Percentiles rank a stretch among this genome's conserved stretches.
Evolutionary conservation across 257 asterid genomes (phyloP).

Genomic region (Solanum habrochaites): DNA sequence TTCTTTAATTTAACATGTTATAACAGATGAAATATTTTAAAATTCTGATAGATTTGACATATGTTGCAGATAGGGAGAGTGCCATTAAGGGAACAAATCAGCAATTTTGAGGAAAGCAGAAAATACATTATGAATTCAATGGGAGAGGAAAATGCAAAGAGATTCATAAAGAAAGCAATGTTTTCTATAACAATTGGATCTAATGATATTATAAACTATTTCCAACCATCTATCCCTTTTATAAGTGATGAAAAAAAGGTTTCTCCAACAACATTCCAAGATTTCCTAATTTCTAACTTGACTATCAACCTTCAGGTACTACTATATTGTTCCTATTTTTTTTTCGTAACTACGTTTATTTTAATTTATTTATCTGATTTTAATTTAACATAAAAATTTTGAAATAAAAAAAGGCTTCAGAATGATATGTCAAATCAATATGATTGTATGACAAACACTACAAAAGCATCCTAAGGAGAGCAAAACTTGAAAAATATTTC

Average conservation of each 20-base stretch:
- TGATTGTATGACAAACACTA: no score
- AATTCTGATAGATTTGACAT: neutral
- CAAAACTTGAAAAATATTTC: no score
- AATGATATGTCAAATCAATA: no score
- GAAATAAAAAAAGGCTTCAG: no score
- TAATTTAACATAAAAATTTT: no score
- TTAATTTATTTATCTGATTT: no score
- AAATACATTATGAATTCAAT: slow-evolving; percentile 21
- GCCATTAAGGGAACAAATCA: slow-evolving; percentile 34
- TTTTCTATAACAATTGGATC: slow-evolving; percentile 44
- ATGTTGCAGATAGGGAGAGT: slow-evolving; percentile 36
- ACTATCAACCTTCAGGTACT: slow-evolving; percentile 33
- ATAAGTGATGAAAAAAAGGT: slow-evolving; percentile 4
- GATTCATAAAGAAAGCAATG: slow-evolving; percentile 21
- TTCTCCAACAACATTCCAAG: slow-evolving; percentile 26
- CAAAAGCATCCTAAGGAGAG: no score
- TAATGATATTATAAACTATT: slow-evolving; percentile 39
- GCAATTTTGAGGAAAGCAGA: slow-evolving; percentile 28
- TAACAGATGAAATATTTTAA: no score
- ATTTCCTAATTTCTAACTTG: slow-evolving; percentile 34
- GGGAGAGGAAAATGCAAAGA: slow-evolving; percentile 27
- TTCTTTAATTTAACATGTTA: neutral
- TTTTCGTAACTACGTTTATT: no score
- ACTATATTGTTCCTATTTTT: no score
- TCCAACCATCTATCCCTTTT: slow-evolving; percentile 27